Base-by-base conservation (phyloP, 2,329 filamentous ascomycete genomes). In the Colletotrichum destructivum region DNA sequence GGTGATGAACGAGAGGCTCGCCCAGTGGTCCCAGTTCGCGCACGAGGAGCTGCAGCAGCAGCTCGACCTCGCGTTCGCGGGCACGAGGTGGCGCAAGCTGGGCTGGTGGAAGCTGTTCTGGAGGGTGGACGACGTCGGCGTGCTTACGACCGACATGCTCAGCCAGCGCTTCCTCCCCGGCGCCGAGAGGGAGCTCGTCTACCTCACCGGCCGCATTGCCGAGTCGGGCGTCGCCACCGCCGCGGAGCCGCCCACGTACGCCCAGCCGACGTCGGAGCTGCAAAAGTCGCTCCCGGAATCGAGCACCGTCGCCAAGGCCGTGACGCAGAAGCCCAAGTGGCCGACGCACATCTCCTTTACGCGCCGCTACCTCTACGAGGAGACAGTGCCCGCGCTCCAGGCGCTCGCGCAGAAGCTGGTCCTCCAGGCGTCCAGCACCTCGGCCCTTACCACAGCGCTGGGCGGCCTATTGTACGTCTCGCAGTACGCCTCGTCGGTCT, bases 71-170 rank as follows among this genome's bases (percentile, higher is more conserved):
- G 95, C 94, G 0, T 96, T 98, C 76, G 85, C 88, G 0, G 91
- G 93, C n/a, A 87, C 84, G 21, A 87, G 91, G 49, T 98, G 96
- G 96, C 89, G 90, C 35, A 92, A 93, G 74, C 85, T 98, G 4
- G 88, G 91, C 18, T 98, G 96, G 95, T 98, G 94, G 93, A 97
- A 97, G 80, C 88, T 98, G 0, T 95, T 98, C 79, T 98, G 95
- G 95, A 91, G 94, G 23, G 95, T 96, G 31, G 96, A 98, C 78
- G 96, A 98, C 77, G 94, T 98, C 13, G 90, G 91, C 3, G 93
- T 96, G 88, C 91, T 98, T 66, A 91, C 93, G 3, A 90, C 91
- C 1, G 93, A 96, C 75, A 92, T 98, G 72, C 85, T 98, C 3
- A 88, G 89, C 71, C 91, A 91, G 74, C 87, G 89, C 8, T 98